Evolutionary conservation across 345 rosid species (phyloP), one percentile per base, ranked within the genome.

Genomic region (Salix koriyanagi): DNA sequence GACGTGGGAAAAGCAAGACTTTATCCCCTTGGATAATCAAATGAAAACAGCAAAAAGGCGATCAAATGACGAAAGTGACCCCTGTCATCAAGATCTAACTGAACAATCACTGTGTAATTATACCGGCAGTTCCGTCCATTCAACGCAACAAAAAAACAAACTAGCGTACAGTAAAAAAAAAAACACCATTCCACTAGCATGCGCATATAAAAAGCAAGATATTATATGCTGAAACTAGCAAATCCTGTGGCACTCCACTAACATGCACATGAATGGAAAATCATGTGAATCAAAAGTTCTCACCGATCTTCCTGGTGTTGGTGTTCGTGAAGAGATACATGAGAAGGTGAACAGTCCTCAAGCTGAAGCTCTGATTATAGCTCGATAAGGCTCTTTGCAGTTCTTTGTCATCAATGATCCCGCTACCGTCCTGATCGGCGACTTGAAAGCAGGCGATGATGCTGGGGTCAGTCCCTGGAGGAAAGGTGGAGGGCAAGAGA

Each of bases 341-440:
- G 76, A 93, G 89, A 70, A 96, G 93, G 75, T 80, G 94, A 78
- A 96, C 94, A 12, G 98, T 93, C 74, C 97, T 87, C 80, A 95
- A 34, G 82, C 99, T 93, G 89, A 93, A 96, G 79, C 86, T 88
- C 87, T 96, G 97, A 50, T 81, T 90, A 62, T 91, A 91, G 23
- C 91, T 77, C 41, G 99, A 90, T 16, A 96, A 86, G 37, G 97
- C 99, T 65, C 89, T 86, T 84, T 96, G 97, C 69, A 93, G 85
- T 82, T 96, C 99, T 74, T 86, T 91, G 46, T 96, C 99, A 67
- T 96, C 98, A 71, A 93, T 91, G 48, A 91, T 77, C 0, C 97
- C 98, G 78, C 99, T 96, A 12, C 92, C 86, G 77, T 96, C 99
- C 82, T 81, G 91, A 84, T 93, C 98, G 18, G 99, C 98, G 72